Evolutionary conservation across 2,329 filamentous ascomycete species (phyloP), one percentile per base, ranked within the genome.

Genomic region (Pleoardoris graminearum): DNA sequence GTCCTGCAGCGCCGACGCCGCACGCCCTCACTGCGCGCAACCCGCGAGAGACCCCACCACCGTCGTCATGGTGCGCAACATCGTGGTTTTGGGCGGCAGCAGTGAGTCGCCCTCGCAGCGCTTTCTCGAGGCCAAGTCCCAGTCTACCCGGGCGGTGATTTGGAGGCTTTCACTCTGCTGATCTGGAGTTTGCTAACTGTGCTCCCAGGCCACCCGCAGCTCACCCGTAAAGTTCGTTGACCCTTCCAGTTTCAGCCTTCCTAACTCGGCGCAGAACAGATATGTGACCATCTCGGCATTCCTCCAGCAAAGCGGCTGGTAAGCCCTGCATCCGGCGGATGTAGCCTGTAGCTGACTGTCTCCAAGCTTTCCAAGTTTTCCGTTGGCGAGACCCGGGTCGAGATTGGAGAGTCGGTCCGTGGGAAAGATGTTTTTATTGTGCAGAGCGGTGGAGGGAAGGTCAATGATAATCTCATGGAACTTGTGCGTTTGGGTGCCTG

Each of bases 361-460:
- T 22, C 32, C 23, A 30, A 55, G 56, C 85, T 97, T 44, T 84
- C 82, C 70, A 97, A 97, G 78, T 99, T 99, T 79, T 90, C 91
- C 27, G 91, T 94, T 47, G 94, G 94, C 62, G 94, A 97, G 79
- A 96, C 90, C 62, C 86, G 93, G 50, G 93, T 96, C 58, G 94
- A 97, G 76, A 96, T 99, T 69, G 84, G 92, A 73, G 94, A 99
- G 76, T 96, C 91, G 12, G 94, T 99, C 46, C 89, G 94, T 65
- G 94, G 90, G 65, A 99, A 99, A 75, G 94, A 99, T 85, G 94
- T 69, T 73, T 99, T 95, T 79, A 97, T 97, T 72, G 91, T 99
- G 68, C 93, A 97, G 76, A 94, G 91, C 36, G 91, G 91, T 63
- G 90, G 90, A 63, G 91, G 91, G 59, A 89, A 89, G 67, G 90